Conservation (phyloP, 805 yeast genomes). For the Candida mattraensis region DNA sequence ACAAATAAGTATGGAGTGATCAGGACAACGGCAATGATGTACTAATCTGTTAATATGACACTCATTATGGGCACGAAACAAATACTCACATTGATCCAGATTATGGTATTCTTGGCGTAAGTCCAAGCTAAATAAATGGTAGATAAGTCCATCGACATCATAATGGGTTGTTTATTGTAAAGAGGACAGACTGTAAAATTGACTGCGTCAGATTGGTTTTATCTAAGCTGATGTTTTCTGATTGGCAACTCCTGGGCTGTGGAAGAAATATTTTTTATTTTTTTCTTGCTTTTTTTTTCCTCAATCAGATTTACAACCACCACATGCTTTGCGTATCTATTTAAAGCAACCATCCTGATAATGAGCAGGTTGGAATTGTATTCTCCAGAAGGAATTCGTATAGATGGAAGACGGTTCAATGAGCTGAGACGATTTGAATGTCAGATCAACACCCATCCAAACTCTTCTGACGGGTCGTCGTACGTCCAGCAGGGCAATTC, state of each 20-base stretch:
- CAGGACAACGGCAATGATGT: constrained; percentile 21
- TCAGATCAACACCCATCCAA: constrained; percentile 83
- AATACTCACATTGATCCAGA: constrained; percentile 22
- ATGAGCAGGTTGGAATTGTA: constrained; percentile 67
- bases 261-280: too few relatives aligned
- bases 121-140: constrained; percentile 1
- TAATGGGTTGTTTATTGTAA: too few relatives aligned
- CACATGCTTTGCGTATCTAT: too few relatives aligned
- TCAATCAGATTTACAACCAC: too few relatives aligned
- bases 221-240: too few relatives aligned
- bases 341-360: neutral
- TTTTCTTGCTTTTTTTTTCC: too few relatives aligned
- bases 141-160: too few relatives aligned
- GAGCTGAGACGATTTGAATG: constrained; percentile 84
- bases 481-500: constrained; percentile 91
- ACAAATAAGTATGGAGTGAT: constrained; percentile 27
- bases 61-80: too few relatives aligned
- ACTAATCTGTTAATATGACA: constrained; percentile 8
- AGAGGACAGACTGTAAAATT: too few relatives aligned
- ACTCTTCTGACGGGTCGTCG: constrained; percentile 88
- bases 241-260: too few relatives aligned
- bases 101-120: constrained; percentile 20
- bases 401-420: constrained; percentile 94
- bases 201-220: too few relatives aligned
- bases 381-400: constrained; percentile 92